Conservation (phyloP, 768 basidiomycete species). For the Leccinum sublutescens region DNA sequence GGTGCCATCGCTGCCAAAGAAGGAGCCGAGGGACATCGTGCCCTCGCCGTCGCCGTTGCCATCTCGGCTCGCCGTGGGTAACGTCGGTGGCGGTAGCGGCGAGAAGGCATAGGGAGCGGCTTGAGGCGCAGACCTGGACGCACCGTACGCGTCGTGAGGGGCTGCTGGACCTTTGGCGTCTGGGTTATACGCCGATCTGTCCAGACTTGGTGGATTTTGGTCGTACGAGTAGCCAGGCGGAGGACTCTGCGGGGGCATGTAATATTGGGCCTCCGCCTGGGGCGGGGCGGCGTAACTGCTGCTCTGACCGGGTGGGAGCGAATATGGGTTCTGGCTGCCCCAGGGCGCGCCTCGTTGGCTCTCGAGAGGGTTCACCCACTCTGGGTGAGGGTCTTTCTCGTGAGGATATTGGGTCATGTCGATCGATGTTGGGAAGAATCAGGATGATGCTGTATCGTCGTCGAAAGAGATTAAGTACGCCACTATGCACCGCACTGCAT, state of each 20-base stretch:
- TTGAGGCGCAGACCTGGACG: not conserved
- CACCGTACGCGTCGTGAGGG: not conserved
- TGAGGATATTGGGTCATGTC: constrained; percentile 22
- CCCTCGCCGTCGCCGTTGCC: not conserved
- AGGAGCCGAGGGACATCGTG: constrained; percentile 21
- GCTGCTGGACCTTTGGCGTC: not conserved
- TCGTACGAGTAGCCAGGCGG: constrained; percentile 15
- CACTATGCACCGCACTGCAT: not conserved
- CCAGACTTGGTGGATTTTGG: constrained; percentile 3
- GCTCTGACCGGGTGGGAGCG: not conserved
- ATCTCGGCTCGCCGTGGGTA: not conserved
- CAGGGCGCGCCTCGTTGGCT: constrained; percentile 8
- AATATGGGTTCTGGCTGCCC: constrained; percentile 6
- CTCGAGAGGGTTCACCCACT: constrained; percentile 10
- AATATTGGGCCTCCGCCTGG: not conserved
- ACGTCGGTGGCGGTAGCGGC: not conserved
- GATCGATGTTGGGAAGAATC: not conserved
- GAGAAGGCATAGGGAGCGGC: not conserved
- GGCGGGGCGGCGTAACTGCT: constrained; percentile 1
- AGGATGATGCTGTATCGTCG: not conserved
- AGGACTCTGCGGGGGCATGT: constrained; percentile 6
- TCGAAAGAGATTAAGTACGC: not conserved
- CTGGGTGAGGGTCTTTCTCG: constrained; percentile 24
- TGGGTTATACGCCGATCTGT: not conserved
- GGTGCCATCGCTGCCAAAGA: constrained; percentile 29